A percentile compares a stretch with the other conserved stretches of the same genome.
Evolutionary conservation across 768 basidiomycete genomes (phyloP).

Genomic region (Lepiota brunneoincarnata): DNA sequence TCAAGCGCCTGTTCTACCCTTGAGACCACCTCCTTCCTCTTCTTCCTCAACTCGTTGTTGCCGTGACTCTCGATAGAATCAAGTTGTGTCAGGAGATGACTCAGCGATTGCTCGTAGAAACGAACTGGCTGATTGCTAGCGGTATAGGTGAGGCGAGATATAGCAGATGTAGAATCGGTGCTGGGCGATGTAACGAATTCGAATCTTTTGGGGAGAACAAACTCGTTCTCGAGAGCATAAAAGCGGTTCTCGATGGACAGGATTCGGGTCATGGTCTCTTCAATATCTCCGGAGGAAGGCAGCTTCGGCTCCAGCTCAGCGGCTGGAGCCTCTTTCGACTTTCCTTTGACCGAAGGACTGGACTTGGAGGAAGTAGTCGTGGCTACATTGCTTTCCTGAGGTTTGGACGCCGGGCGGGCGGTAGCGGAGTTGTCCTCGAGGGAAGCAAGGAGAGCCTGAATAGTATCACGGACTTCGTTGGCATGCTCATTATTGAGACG

Average conservation of each 20-base stretch:
- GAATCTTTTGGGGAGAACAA: slow-evolving; percentile 36
- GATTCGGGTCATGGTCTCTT: slow-evolving; percentile 36
- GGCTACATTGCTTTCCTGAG: background rate
- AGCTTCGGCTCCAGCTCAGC: slow-evolving; percentile 12
- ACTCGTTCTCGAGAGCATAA: slow-evolving; percentile 32
- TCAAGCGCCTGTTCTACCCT: slow-evolving; percentile 56
- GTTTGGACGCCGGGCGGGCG: background rate
- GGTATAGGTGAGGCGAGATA: slow-evolving; percentile 52
- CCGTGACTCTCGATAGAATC: slow-evolving; percentile 65
- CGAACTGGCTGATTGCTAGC: slow-evolving; percentile 57
- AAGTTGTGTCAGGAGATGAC: slow-evolving; percentile 49
- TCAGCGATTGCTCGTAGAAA: slow-evolving; percentile 60
- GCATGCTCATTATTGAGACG: slow-evolving; percentile 28
- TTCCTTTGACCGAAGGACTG: slow-evolving; percentile 30
- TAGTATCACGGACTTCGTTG: slow-evolving; percentile 36
- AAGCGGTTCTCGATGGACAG: slow-evolving; percentile 40
- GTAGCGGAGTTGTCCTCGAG: slow-evolving; percentile 19
- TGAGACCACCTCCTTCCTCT: slow-evolving; percentile 52
- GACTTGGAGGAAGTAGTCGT: slow-evolving; percentile 6
- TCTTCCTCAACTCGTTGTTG: slow-evolving; percentile 46
- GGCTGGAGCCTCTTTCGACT: slow-evolving; percentile 24
- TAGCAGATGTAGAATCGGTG: slow-evolving; percentile 17
- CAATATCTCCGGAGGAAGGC: slow-evolving; percentile 26
- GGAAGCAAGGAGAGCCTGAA: slow-evolving; percentile 37
- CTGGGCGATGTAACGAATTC: slow-evolving; percentile 35